Evolutionary conservation across 495 filamentous ascomycete species (phyloP).

Genomic region (Corynascus novoguineensis): DNA sequence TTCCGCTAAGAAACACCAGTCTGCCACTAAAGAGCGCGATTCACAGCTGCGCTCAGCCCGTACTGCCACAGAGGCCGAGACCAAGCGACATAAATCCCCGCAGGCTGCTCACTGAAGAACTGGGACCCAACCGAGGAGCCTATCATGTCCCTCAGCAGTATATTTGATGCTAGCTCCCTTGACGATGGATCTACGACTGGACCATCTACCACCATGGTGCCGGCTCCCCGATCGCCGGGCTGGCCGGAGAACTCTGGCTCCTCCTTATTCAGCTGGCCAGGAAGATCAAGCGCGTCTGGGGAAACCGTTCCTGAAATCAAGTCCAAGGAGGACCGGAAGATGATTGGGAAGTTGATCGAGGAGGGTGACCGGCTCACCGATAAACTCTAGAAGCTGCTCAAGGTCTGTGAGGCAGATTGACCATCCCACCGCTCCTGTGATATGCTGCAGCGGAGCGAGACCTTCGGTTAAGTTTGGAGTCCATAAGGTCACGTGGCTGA

Average conservation of each 20-base stretch:
- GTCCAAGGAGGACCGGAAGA: slow-evolving; percentile 64
- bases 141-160: slow-evolving; percentile 88
- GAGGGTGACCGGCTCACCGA: slow-evolving; percentile 82
- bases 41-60: slow-evolving; percentile 32
- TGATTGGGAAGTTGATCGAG: slow-evolving; percentile 86
- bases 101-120: slow-evolving; percentile 95
- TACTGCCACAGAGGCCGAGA: slow-evolving; percentile 81
- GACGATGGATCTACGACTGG: slow-evolving; percentile 99
- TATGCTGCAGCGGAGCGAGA: no score
- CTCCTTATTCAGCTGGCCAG: slow-evolving; percentile 91
- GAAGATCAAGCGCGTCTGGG: slow-evolving; percentile 88
- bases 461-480: no score
- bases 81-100: slow-evolving; percentile 72
- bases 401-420: slow-evolving; percentile 85
- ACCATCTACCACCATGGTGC: slow-evolving; percentile 88
- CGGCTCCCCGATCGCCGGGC: slow-evolving; percentile 78
- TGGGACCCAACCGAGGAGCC: slow-evolving; percentile 93
- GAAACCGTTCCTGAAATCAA: slow-evolving; percentile 73
- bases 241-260: slow-evolving; percentile 93
- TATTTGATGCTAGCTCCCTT: slow-evolving; percentile 95
- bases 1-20: slow-evolving; percentile 39
- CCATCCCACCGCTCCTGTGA: no score
- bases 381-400: slow-evolving; percentile 81
- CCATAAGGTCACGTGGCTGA: no score
- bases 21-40: slow-evolving; percentile 37